phyloP scores from a whole-genome alignment of 2,329 filamentous ascomycete genomes.

The Achaetomium macrosporum region DNA sequence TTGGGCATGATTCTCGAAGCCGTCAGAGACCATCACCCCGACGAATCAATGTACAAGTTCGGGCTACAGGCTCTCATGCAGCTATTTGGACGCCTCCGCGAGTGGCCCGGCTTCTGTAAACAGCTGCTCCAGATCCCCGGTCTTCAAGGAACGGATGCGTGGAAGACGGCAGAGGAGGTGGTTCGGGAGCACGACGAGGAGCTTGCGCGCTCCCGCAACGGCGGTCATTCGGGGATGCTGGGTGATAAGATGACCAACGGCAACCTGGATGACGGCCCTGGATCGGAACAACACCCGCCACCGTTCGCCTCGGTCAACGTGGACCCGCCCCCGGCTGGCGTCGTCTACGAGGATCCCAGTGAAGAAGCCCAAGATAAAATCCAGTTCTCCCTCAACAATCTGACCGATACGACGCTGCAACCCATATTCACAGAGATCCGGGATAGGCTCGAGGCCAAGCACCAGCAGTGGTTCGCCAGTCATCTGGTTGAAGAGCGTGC shows the following conservation, averaged over 20 bases:
- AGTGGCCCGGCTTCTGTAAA: conserved; percentile 94
- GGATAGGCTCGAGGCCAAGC: conserved; percentile 68
- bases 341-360: conserved; percentile 73
- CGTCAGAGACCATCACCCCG: conserved; percentile 74
- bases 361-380: conserved; percentile 88
- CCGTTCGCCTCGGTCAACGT: conserved; percentile 75
- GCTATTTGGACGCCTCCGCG: conserved; percentile 71
- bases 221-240: conserved; percentile 29
- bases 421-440: conserved; percentile 78
- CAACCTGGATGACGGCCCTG: conserved; percentile 55
- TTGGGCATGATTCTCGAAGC: conserved; percentile 97
- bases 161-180: conserved; percentile 74
- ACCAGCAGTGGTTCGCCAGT: conserved; percentile 94
- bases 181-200: conserved; percentile 63
- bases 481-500: conserved; percentile 94
- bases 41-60: conserved; percentile 96
- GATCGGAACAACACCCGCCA: conserved; percentile 54
- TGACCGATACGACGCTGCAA: conserved; percentile 82
- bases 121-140: conserved; percentile 76
- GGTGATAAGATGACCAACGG: conserved; percentile 62
- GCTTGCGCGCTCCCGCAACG: conserved; percentile 49
- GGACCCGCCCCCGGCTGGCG: conserved; percentile 58
- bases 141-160: conserved; percentile 79
- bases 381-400: conserved; percentile 92
- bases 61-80: conserved; percentile 92